phyloP scores from a whole-genome alignment of 1,139 yeast genomes.

The Blastobotrys proliferans region DNA sequence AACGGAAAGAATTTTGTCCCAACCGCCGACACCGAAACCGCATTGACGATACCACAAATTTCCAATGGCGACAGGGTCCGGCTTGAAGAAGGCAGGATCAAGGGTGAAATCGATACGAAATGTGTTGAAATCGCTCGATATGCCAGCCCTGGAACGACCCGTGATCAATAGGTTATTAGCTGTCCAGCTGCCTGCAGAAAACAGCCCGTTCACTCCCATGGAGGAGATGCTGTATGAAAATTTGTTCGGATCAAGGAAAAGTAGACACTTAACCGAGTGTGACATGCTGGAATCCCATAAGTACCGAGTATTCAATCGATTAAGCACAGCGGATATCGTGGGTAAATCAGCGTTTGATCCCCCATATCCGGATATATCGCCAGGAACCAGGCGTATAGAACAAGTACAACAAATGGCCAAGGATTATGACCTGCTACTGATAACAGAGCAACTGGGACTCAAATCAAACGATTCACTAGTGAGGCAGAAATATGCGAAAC shows the following conservation, averaged over 20 bases:
- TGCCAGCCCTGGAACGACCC: no score
- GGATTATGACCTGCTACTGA: background rate
- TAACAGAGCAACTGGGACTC: background rate
- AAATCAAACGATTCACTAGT: background rate
- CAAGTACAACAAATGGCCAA: background rate
- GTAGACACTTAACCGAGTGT: background rate
- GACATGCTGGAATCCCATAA: background rate
- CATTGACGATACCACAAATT: no score
- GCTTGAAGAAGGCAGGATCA: no score
- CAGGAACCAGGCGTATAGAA: constrained; percentile 7
- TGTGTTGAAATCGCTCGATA: no score
- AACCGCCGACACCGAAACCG: no score
- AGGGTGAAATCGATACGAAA: no score
- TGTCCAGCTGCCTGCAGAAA: no score
- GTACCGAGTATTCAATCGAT: constrained; percentile 1
- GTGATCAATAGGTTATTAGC: no score
- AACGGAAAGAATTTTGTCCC: no score
- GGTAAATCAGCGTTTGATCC: background rate
- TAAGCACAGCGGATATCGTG: constrained; percentile 3
- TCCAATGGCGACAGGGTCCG: no score
- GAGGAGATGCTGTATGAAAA: constrained; percentile 11
- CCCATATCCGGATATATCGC: constrained; percentile 13
- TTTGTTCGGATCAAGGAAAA: constrained; percentile 6
- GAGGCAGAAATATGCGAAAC: background rate
- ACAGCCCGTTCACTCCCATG: constrained; percentile 9